Percentiles rank a stretch among this genome's conserved stretches.
Conservation (phyloP, 1,284 basidiomycete genomes). For the Volvariella volvacea region DNA sequence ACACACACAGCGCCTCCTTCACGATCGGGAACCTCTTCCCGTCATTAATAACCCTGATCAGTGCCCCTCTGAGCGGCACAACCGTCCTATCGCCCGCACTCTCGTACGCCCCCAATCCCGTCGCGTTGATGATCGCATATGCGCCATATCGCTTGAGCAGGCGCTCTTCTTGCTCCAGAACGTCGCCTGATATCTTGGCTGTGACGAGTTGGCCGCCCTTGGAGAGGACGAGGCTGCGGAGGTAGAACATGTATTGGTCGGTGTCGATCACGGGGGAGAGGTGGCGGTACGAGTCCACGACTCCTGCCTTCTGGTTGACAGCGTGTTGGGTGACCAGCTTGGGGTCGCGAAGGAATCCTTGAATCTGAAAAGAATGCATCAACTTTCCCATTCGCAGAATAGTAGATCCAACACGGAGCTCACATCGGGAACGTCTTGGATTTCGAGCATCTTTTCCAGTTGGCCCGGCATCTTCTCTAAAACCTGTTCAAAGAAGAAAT, state of each 20-base stretch:
- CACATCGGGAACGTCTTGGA: slow-evolving; percentile 12
- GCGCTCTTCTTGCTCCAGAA: slow-evolving; percentile 20
- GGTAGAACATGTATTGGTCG: slow-evolving; percentile 27
- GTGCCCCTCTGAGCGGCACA: slow-evolving; percentile 30
- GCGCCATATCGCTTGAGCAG: slow-evolving; percentile 23
- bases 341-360: slow-evolving; percentile 23
- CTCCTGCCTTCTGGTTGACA: slow-evolving; percentile 21
- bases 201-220: slow-evolving; percentile 26
- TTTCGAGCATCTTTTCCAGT: slow-evolving; percentile 27
- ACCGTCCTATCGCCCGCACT: slow-evolving; percentile 24
- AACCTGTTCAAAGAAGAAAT: slow-evolving; percentile 26
- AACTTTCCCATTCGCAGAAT: too few relatives aligned
- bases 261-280: slow-evolving; percentile 29
- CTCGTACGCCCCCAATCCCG: slow-evolving; percentile 24
- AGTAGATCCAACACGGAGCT: too few relatives aligned
- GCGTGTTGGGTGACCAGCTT: slow-evolving; percentile 15
- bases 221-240: slow-evolving; percentile 19
- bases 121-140: slow-evolving; percentile 27
- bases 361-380: slow-evolving; percentile 11
- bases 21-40: slow-evolving; percentile 28
- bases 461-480: slow-evolving; percentile 22
- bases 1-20: slow-evolving; percentile 22
- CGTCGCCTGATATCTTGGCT: slow-evolving; percentile 18
- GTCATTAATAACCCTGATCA: slow-evolving; percentile 31
- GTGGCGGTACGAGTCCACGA: slow-evolving; percentile 28